Base-by-base conservation (phyloP, 306 rosid genomes). In the Quercus glauca region DNA sequence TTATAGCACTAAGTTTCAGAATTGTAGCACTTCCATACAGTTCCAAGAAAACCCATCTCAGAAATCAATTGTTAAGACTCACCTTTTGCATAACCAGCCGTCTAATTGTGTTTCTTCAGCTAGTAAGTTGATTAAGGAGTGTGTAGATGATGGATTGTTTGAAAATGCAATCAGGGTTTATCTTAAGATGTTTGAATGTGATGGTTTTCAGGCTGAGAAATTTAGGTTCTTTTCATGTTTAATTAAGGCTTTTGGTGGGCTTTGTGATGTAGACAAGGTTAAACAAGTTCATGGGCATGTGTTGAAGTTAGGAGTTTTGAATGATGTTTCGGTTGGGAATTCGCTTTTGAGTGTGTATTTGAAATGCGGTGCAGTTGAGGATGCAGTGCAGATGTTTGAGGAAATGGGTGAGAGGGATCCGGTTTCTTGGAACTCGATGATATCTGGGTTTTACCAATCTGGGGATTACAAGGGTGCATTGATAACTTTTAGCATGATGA, bases 181-280 rank as follows among this genome's bases (percentile, higher is more conserved):
- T 57, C 78, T 83, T 19, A 51, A 53, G 63, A 74, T 83, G 78
- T 79, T 80, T 56, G 83, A 83, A n/a, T 52, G 55, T 37, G 85
- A 85, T 74, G 83, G 87, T 70, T 60, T 59, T 4, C 78, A 80
- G 17, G 65, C 81, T 73, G 80, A 77, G 75, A 76, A 80, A 37
- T 83, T 83, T 67, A 73, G 59, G 14, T 86, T 79, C 79, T 83
- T 86, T 64, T 80, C 87, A 0, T 52, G 69, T 45, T 71, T 86
- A 74, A 83, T 86, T 8, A 86, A 86, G 87, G 85, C 87, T 5
- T 86, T 83, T 57, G 87, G 89, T 19, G 87, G 79, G 49, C 51
- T 85, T 26, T n/a, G 21, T 25, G 79, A 82, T 58, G 28, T 33
- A 23, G 70, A 21, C 7, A 82, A 65, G 73, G 77, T 71, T 7